These are phyloP conservation scores for Boletus rex-veris DNA, from an alignment of 768 basidiomycete species.

Conservation along the genomic window DNA sequence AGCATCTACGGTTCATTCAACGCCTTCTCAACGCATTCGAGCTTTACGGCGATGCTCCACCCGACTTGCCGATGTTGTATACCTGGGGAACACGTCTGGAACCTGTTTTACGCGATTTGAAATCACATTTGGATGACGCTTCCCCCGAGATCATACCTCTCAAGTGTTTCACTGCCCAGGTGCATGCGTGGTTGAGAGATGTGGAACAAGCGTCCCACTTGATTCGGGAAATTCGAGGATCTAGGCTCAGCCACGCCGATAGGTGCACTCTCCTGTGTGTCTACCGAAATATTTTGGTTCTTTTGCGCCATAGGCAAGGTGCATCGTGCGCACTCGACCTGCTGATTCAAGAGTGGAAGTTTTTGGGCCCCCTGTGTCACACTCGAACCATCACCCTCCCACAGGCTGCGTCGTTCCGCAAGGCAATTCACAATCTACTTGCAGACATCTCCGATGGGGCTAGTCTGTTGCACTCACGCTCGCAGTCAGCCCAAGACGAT, in stretches of 20 bases:
- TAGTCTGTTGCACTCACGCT: slow-evolving; percentile 18
- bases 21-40: slow-evolving; percentile 16
- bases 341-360: slow-evolving; percentile 38
- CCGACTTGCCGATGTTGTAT: slow-evolving; percentile 23
- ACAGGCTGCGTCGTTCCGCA: slow-evolving; percentile 27
- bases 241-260: slow-evolving; percentile 19
- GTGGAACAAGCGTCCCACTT: slow-evolving; percentile 33
- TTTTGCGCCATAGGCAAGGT: slow-evolving; percentile 33
- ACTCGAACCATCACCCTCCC: slow-evolving; percentile 1
- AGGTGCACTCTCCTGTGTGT: slow-evolving; percentile 24
- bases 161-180: slow-evolving; percentile 32
- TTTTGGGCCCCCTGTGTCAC: slow-evolving; percentile 25
- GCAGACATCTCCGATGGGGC: slow-evolving; percentile 34
- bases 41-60: slow-evolving; percentile 9
- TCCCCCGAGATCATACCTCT: slow-evolving; percentile 19
- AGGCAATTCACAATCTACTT: slow-evolving; percentile 25
- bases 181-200: slow-evolving; percentile 37
- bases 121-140: slow-evolving; percentile 18
- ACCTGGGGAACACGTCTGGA: slow-evolving; percentile 39
- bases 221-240: slow-evolving; percentile 24
- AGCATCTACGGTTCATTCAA: slow-evolving; percentile 30
- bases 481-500: slow-evolving; percentile 25
- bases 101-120: slow-evolving; percentile 30
- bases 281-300: slow-evolving; percentile 38
- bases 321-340: slow-evolving; percentile 36